Percentiles rank a stretch among this genome's conserved stretches.
Conservation (phyloP, 2,329 filamentous ascomycete genomes). For the Stachybotrys chlorohalonatus region DNA sequence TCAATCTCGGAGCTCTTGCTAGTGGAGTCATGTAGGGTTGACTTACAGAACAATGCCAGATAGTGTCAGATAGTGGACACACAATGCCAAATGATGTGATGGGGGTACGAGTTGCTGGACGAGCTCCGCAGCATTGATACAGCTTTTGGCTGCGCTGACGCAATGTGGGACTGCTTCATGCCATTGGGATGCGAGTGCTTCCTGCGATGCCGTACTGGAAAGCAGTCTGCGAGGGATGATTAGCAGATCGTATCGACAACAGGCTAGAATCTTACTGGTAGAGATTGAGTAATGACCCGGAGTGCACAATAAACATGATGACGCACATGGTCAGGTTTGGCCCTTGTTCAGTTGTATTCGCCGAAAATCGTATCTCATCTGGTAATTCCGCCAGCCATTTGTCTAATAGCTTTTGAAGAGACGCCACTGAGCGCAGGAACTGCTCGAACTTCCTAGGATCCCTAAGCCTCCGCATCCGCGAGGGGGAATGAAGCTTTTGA, state of each 20-base stretch:
- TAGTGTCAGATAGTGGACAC: slow-evolving; percentile 15
- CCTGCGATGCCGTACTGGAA: not conserved
- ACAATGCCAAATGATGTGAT: slow-evolving; percentile 16
- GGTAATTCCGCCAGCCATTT: slow-evolving; percentile 5
- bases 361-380: slow-evolving; percentile 16
- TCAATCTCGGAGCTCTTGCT: no score
- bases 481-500: slow-evolving; percentile 12
- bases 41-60: slow-evolving; percentile 16
- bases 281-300: slow-evolving; percentile 15
- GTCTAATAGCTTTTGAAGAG: slow-evolving; percentile 1
- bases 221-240: not conserved
- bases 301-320: slow-evolving; percentile 17
- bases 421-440: not conserved
- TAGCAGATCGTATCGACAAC: not conserved
- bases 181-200: not conserved
- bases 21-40: not conserved
- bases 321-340: slow-evolving; percentile 16
- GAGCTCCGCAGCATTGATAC: slow-evolving; percentile 16
- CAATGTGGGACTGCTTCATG: slow-evolving; percentile 11
- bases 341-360: slow-evolving; percentile 2
- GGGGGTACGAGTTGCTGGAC: slow-evolving; percentile 11
- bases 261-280: slow-evolving; percentile 6
- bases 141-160: slow-evolving; percentile 14
- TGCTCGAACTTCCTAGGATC: not conserved
- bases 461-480: slow-evolving; percentile 5